Evolutionary conservation across 73 alveolate species (phyloP), one percentile per base, ranked within the genome.

Genomic region (Uronychia setigera): DNA sequence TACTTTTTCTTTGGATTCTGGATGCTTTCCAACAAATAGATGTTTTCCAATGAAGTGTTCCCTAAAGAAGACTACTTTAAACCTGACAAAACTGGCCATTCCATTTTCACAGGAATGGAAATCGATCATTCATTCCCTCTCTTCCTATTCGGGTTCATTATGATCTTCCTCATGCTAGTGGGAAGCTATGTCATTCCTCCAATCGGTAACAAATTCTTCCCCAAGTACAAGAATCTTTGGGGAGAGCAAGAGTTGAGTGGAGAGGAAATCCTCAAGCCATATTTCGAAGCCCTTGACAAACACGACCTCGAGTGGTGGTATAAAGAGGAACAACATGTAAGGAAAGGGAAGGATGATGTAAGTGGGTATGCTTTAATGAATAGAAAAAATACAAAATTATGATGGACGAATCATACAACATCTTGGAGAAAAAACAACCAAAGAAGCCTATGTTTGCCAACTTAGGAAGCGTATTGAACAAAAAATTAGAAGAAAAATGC

Each of bases 261-360:
- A 35, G 87, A 85, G 26, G 91, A 85, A 34, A 81, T 77, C 74
- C 76, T 85, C 32, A 80, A 76, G 33, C 30, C 27, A 80, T 85
- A 85, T 57, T 85, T 85, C 86, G 30, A 77, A 59, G 35, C 86
- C 76, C 33, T 85, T 13, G 91, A 85, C 80, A 84, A 85, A 5
- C 57, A 85, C 59, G 91, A 85, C 80, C 35, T 83, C 58, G 77
- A 85, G 57, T 85, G 91, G 91, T 85, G 86, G 33, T 74, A 74
- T 29, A 33, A 46, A 59, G 91, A 85, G 76, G 91, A 85, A 34
- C 77, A 77, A 76, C 32, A 85, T 29, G 32, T 78, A 1, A 33
- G 86, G 58, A 86, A 46, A 14, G 58, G 0, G 35, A 46, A 46
- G 67, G 67, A 11, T 19, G 67, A 19, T 46, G n/a, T n/a, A n/a